Percentiles rank a stretch among this genome's conserved stretches.
phyloP scores from a whole-genome alignment of 2,329 filamentous ascomycete genomes.

The Trichoderma citrinoviride region DNA sequence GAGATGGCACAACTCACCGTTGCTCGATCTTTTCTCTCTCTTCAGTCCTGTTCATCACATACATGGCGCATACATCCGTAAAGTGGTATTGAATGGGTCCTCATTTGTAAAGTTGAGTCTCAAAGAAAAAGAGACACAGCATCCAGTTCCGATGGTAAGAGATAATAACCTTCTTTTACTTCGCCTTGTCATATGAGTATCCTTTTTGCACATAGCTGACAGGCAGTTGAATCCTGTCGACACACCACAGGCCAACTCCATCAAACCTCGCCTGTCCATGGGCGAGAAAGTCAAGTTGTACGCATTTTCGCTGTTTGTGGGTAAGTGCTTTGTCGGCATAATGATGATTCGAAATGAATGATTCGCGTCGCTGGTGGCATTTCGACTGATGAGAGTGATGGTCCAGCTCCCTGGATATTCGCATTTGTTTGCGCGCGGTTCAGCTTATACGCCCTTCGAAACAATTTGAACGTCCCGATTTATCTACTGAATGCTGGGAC shows the following conservation, averaged over 20 bases:
- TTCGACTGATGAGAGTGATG: background rate
- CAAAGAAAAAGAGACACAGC: background rate
- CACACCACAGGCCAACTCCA: background rate
- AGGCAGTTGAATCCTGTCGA: background rate
- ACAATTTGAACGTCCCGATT: conserved; percentile 23
- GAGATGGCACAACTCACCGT: background rate
- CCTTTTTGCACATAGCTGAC: background rate
- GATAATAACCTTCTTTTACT: too few species aligned
- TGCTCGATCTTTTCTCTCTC: background rate
- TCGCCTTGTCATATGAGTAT: background rate
- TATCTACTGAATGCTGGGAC: conserved; percentile 25
- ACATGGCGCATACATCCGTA: background rate
- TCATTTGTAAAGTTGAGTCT: background rate
- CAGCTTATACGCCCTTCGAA: conserved; percentile 24
- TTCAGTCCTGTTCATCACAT: background rate
- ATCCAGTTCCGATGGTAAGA: background rate
- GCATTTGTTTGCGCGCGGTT: conserved; percentile 18
- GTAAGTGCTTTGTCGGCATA: conserved; percentile 4
- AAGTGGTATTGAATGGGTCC: too few species aligned
- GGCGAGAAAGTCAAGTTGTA: conserved; percentile 24
- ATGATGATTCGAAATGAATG: too few species aligned
- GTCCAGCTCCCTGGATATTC: conserved; percentile 23
- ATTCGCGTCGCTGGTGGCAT: background rate
- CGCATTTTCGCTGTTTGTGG: conserved; percentile 22
- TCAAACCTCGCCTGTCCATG: conserved; percentile 27